phyloP scores from a whole-genome alignment of 441 rosid species.

The Brassica balearica region DNA sequence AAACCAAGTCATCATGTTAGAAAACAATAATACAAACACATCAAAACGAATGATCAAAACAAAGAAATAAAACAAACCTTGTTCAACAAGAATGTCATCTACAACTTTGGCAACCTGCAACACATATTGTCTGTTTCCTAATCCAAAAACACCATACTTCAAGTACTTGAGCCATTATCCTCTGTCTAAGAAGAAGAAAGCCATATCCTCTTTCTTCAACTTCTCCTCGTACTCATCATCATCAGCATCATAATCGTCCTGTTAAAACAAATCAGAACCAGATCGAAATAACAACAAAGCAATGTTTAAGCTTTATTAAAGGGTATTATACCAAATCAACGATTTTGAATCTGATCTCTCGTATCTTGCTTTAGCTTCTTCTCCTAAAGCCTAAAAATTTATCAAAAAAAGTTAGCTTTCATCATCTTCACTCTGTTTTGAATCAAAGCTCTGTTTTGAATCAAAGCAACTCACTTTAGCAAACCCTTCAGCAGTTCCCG shows the following conservation, averaged over 20 bases:
- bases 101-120: constrained; percentile 42
- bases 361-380: constrained; percentile 89
- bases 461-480: constrained; percentile 72
- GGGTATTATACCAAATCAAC: constrained; percentile 72
- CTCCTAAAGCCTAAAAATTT: constrained; percentile 71
- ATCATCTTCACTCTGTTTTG: constrained; percentile 5
- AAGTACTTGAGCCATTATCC: constrained; percentile 76
- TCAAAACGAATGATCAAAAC: constrained; percentile 1
- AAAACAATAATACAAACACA: constrained; percentile 13
- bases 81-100: constrained; percentile 70
- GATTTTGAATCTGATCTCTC: constrained; percentile 76
- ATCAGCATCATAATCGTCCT: constrained; percentile 96
- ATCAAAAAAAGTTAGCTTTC: constrained; percentile 2
- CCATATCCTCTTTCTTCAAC: constrained; percentile 80
- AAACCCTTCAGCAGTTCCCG: constrained; percentile 99
- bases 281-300: not conserved
- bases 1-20: constrained; percentile 33
- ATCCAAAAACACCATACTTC: constrained; percentile 90
- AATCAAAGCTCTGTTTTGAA: not conserved
- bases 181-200: constrained; percentile 83
- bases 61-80: constrained; percentile 61
- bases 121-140: constrained; percentile 97
- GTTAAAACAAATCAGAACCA: constrained; percentile 2
- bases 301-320: no score
- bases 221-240: constrained; percentile 93